Percentiles rank a stretch among this genome's conserved stretches.
phyloP scores from a whole-genome alignment of 345 rosid species.

The Ricinus communis region DNA sequence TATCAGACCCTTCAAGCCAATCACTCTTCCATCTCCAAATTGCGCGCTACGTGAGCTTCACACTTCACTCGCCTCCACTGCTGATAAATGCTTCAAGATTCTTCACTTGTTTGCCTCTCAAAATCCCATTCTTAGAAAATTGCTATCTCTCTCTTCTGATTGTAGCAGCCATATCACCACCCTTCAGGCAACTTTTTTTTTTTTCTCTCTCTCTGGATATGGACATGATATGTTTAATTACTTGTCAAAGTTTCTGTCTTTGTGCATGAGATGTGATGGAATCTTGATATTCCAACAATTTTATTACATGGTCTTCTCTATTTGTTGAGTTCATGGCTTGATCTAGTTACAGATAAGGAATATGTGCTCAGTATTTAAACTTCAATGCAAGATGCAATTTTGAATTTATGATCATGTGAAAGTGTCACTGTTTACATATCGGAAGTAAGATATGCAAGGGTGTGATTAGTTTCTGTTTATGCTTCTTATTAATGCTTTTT shows the following conservation, averaged over 20 bases:
- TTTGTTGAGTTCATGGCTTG: background rate
- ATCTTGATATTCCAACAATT: background rate
- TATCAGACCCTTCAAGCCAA: conserved; percentile 27
- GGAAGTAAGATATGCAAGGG: too few species aligned
- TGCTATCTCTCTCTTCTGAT: conserved; percentile 45
- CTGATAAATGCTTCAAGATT: conserved; percentile 39
- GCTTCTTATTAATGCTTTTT: too few species aligned
- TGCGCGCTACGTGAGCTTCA: conserved; percentile 40
- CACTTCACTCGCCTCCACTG: conserved; percentile 40
- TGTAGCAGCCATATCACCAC: conserved; percentile 9
- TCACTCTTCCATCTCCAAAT: conserved; percentile 31
- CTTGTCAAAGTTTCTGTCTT: too few species aligned
- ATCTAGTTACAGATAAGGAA: background rate
- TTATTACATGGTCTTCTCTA: background rate
- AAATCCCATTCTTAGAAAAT: conserved; percentile 48
- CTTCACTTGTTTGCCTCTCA: conserved; percentile 43
- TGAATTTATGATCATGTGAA: background rate
- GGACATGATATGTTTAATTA: background rate
- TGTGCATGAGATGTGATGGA: too few species aligned
- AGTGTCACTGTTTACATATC: too few species aligned
- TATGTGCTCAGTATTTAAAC: background rate
- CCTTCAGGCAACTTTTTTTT: conserved; percentile 32
- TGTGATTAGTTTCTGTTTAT: too few species aligned
- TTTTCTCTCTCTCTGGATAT: background rate
- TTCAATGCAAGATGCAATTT: background rate